These are phyloP conservation scores for Skeletonema potamos DNA, from an alignment of 108 stramenopile species.

Conservation along the genomic window DNA sequence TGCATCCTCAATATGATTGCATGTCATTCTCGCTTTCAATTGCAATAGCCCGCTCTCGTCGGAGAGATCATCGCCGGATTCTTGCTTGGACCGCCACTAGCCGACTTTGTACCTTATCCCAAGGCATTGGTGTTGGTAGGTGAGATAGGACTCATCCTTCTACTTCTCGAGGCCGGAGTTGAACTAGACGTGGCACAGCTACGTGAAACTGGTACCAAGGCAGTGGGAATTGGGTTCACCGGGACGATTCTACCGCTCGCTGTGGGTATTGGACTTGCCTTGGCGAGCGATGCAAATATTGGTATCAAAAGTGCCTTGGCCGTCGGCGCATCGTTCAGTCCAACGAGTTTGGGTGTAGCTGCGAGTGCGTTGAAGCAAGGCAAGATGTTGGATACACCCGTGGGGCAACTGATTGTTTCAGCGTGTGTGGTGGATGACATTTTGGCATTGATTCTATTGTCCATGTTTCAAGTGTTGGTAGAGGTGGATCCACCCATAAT, in stretches of 20 bases:
- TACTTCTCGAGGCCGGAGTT: conserved; percentile 61
- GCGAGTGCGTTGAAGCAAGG: conserved; percentile 52
- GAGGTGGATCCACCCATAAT: conserved; percentile 13
- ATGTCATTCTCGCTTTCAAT: not conserved
- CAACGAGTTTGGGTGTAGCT: conserved; percentile 64
- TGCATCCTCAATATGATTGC: no score
- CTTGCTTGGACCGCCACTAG: conserved; percentile 27
- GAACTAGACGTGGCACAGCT: conserved; percentile 70
- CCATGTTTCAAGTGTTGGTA: conserved; percentile 46
- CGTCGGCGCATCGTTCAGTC: conserved; percentile 60
- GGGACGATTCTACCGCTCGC: conserved; percentile 59
- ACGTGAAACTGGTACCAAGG: conserved; percentile 46
- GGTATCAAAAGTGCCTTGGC: conserved; percentile 46
- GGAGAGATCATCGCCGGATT: conserved; percentile 44
- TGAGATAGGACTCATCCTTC: conserved; percentile 43
- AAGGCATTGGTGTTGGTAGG: conserved; percentile 29
- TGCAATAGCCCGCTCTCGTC: conserved; percentile 22
- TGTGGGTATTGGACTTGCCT: conserved; percentile 44
- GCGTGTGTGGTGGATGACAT: conserved; percentile 66
- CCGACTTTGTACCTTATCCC: conserved; percentile 34
- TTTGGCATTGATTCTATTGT: conserved; percentile 54
- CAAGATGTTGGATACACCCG: conserved; percentile 51
- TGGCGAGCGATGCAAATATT: not conserved
- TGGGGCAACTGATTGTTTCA: conserved; percentile 67
- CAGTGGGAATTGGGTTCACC: conserved; percentile 51